phyloP scores from a whole-genome alignment of 495 filamentous ascomycete species.

The Trichoderma virens region DNA sequence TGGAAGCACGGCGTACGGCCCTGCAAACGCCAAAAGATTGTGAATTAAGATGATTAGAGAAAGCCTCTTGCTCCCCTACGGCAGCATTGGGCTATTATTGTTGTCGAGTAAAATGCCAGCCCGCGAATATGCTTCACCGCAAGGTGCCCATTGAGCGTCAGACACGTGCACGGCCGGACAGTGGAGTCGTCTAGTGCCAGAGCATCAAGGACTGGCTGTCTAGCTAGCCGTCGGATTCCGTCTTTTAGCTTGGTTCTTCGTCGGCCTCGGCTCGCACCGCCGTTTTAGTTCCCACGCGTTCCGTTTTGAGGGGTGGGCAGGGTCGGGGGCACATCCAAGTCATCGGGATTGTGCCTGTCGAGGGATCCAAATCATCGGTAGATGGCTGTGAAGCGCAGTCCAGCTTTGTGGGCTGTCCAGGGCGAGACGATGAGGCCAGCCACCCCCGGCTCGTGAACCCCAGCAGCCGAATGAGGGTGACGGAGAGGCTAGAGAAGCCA shows the following conservation, averaged over 20 bases:
- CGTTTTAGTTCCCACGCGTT: neutral
- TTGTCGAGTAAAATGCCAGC: neutral
- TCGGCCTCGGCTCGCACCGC: slow-evolving; percentile 7
- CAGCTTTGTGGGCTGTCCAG: neutral
- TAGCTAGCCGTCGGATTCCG: neutral
- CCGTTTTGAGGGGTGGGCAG: slow-evolving; percentile 4
- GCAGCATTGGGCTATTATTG: neutral
- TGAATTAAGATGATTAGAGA: neutral
- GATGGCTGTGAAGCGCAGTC: neutral
- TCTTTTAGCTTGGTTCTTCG: slow-evolving; percentile 9
- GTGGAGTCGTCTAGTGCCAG: slow-evolving; percentile 4
- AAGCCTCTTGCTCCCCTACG: neutral
- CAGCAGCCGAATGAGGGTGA: neutral
- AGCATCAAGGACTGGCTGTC: neutral
- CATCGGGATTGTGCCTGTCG: neutral
- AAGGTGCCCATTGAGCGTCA: slow-evolving; percentile 4
- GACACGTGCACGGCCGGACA: slow-evolving; percentile 1
- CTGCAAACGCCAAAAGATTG: neutral
- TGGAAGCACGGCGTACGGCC: neutral
- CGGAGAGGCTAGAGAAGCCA: neutral
- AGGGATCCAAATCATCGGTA: neutral
- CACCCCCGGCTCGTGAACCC: neutral
- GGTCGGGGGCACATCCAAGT: neutral
- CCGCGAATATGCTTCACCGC: neutral
- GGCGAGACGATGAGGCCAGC: neutral